These are phyloP conservation scores for Cucurbita pepo DNA, from an alignment of 306 rosid species.

Conservation along the genomic window DNA sequence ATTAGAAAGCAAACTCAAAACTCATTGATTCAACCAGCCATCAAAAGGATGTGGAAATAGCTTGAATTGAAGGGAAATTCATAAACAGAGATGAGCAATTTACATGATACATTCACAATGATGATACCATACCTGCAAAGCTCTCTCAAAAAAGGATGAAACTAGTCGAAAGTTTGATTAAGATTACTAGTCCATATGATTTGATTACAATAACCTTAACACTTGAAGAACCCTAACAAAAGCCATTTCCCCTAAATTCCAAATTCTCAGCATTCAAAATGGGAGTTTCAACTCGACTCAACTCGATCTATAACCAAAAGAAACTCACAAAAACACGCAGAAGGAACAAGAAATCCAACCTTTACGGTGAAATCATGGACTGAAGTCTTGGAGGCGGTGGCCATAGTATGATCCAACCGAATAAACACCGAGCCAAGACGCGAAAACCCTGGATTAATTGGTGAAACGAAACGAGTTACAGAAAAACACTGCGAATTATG, in stretches of 20 bases:
- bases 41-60: neutral
- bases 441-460: slow-evolving; percentile 1
- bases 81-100: neutral
- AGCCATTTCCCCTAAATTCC: neutral
- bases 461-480: neutral
- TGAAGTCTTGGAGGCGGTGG: slow-evolving; percentile 13
- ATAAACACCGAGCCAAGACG: neutral
- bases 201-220: neutral
- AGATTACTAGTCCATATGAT: neutral
- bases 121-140: neutral
- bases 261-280: neutral
- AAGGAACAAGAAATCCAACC: slow-evolving; percentile 8
- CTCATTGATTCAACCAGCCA: neutral
- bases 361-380: slow-evolving; percentile 48
- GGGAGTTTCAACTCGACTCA: neutral
- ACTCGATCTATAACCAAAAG: neutral
- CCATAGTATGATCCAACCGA: slow-evolving; percentile 19
- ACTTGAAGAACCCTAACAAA: neutral
- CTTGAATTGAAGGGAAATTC: neutral
- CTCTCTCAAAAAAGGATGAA: neutral
- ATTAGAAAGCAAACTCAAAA: neutral
- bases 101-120: neutral
- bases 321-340: neutral
- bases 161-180: too few species aligned
- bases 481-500: neutral